Evolutionary conservation across 345 rosid genomes (phyloP).

Genomic region (Linum trigynum): DNA sequence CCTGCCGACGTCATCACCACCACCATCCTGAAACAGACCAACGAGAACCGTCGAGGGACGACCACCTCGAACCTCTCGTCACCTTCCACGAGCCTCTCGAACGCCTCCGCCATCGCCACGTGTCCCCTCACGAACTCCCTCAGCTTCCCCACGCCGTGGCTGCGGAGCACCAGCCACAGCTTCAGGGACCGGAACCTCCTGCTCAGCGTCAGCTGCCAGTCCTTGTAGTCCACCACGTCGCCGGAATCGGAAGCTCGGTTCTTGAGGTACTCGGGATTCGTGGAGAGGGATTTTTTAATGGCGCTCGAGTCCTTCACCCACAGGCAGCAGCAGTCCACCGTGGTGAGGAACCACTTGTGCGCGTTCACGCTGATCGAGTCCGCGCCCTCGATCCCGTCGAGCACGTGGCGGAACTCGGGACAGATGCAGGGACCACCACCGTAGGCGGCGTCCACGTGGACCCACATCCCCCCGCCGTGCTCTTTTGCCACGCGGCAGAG

Average conservation of each 20-base stretch:
- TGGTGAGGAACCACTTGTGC: constrained; percentile 20
- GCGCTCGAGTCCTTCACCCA: constrained; percentile 8
- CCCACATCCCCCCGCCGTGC: constrained; percentile 17
- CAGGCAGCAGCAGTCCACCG: constrained; percentile 22
- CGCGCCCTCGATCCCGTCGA: constrained; percentile 17
- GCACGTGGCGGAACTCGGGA: constrained; percentile 21
- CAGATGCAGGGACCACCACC: constrained; percentile 27
- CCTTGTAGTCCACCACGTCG: constrained; percentile 21
- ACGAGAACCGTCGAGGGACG: constrained; percentile 7
- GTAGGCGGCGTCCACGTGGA: constrained; percentile 30
- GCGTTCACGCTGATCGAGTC: constrained; percentile 20
- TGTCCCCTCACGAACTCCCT: constrained; percentile 19
- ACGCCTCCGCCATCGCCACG: constrained; percentile 15
- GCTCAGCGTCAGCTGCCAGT: constrained; percentile 26
- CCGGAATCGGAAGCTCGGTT: constrained; percentile 14
- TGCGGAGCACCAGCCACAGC: constrained; percentile 30
- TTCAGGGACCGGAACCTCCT: constrained; percentile 26
- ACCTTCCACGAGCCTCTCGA: constrained; percentile 8
- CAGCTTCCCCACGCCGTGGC: constrained; percentile 20
- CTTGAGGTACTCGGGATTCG: constrained; percentile 7
- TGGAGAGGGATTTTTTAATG: constrained; percentile 11
- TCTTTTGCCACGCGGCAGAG: constrained; percentile 15
- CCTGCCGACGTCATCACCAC: neutral
- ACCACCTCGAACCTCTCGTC: constrained; percentile 22
- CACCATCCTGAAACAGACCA: constrained; percentile 17